Base-by-base conservation (phyloP, 768 basidiomycete genomes). In the Lactarius sanguifluus region DNA sequence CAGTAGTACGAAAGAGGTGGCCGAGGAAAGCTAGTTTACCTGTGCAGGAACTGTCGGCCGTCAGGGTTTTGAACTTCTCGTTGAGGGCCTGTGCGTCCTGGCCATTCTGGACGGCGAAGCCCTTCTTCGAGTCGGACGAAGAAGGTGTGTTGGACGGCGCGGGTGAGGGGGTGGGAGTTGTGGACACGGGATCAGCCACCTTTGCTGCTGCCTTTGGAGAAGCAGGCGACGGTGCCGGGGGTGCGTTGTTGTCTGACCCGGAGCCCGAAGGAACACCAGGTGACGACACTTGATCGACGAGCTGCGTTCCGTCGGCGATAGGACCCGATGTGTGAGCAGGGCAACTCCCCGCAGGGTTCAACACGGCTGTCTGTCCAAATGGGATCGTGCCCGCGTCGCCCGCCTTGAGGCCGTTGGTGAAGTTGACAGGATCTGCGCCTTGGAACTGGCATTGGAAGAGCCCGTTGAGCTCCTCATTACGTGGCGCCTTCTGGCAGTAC, bases 401-500 rank as follows among this genome's bases (percentile, higher is more conserved):
- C 41, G 81, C 77, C 10, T 74, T 67, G 55, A 77, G 65, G 50
- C 79, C 79, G 45, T 81, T 80, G 58, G 80, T 81, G 69, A 86
- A 86, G 1, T 75, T 78, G 12, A 69, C 76, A 43, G 76, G 77
- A 59, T 84, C 72, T 28, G 77, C 79, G 61, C 83, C 80, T 68
- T 78, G 74, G 74, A 81, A 86, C 73, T 87, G 86, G 72, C 84
- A 86, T 71, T 86, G 85, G 77, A 82, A 86, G 36, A 83, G 76
- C 9, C 85, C 84, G 58, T 81, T 77, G 15, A 87, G 79, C 72
- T 86, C 83, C 0, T 76, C 30, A 67, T 86, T 86, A 64, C 73
- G 73, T 18, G 84, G 84, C 0, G 84, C 79, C n/a, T 76, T 70
- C 68, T 86, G 80, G 74, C 85, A 87, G 75, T 85, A 86, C 1